A percentile compares a stretch with the other conserved stretches of the same genome.
Evolutionary conservation across 129 eudicot species (phyloP).

Genomic region (Flaveria brownii): DNA sequence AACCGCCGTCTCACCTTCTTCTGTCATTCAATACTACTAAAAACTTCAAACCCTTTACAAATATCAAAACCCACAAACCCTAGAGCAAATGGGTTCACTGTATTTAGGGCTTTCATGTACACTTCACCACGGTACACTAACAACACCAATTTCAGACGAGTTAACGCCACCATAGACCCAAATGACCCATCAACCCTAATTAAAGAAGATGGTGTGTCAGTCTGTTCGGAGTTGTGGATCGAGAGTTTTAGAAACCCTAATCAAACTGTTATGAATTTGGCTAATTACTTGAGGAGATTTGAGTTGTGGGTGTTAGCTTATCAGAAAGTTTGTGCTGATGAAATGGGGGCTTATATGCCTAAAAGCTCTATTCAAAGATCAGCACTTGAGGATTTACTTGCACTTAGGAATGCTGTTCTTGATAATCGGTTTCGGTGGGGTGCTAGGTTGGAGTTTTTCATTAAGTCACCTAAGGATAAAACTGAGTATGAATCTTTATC

Average conservation of each 20-base stretch:
- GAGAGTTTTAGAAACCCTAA: conserved; percentile 67
- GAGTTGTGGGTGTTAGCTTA: conserved; percentile 92
- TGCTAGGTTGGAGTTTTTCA: conserved; percentile 62
- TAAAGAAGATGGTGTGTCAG: conserved; percentile 83
- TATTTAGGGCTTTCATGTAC: conserved; percentile 48
- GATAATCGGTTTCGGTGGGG: conserved; percentile 75
- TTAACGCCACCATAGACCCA: conserved; percentile 38
- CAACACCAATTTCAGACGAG: conserved; percentile 24
- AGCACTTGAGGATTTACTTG: conserved; percentile 66
- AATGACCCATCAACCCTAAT: conserved; percentile 77
- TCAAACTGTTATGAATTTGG: conserved; percentile 55
- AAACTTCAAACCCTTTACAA: not conserved
- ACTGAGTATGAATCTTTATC: conserved; percentile 62
- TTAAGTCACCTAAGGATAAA: conserved; percentile 73
- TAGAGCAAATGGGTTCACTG: conserved; percentile 34
- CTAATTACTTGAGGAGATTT: conserved; percentile 61
- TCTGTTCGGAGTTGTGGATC: conserved; percentile 79
- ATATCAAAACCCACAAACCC: not conserved
- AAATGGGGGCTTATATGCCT: conserved; percentile 74
- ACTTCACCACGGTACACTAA: conserved; percentile 40
- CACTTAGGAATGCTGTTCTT: conserved; percentile 79
- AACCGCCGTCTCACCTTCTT: conserved; percentile 43
- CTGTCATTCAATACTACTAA: conserved; percentile 38
- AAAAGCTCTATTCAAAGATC: conserved; percentile 63
- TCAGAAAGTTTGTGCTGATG: conserved; percentile 84